Conservation (phyloP, 306 rosid species). For the Vachellia collinsii region DNA sequence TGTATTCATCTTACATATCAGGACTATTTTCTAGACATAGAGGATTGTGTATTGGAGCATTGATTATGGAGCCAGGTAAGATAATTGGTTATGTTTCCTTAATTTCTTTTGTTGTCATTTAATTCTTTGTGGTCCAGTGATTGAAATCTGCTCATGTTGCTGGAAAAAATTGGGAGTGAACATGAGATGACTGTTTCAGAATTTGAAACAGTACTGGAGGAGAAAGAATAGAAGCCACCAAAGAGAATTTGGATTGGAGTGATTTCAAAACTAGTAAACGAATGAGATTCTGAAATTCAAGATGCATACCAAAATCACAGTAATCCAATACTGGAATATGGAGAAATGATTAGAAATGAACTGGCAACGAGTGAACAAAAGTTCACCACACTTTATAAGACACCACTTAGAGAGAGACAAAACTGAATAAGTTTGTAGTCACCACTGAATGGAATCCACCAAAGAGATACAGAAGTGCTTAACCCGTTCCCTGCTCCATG, state of each 20-base stretch:
- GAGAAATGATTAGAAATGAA: neutral
- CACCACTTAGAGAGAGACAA: neutral
- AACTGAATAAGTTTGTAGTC: neutral
- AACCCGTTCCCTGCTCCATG: neutral
- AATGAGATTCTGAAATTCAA: neutral
- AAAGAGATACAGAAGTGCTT: neutral
- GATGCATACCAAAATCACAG: neutral
- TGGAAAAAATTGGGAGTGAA: neutral
- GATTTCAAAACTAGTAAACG: neutral
- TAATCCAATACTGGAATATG: neutral
- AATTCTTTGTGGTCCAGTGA: conserved; percentile 18
- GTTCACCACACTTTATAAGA: neutral
- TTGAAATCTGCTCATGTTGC: neutral
- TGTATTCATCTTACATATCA: conserved; percentile 75
- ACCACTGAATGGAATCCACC: neutral
- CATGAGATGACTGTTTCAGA: neutral
- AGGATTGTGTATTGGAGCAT: conserved; percentile 63
- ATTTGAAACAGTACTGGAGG: neutral
- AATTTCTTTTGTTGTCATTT: conserved; percentile 27
- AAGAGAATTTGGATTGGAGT: neutral
- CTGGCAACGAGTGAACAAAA: neutral
- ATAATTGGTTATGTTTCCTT: conserved; percentile 26
- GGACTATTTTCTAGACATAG: conserved; percentile 56
- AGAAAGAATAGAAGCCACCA: neutral
- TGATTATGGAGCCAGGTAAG: conserved; percentile 95